Evolutionary conservation across 2,329 filamentous ascomycete genomes (phyloP).

Genomic region (Arthroderma uncinatum): DNA sequence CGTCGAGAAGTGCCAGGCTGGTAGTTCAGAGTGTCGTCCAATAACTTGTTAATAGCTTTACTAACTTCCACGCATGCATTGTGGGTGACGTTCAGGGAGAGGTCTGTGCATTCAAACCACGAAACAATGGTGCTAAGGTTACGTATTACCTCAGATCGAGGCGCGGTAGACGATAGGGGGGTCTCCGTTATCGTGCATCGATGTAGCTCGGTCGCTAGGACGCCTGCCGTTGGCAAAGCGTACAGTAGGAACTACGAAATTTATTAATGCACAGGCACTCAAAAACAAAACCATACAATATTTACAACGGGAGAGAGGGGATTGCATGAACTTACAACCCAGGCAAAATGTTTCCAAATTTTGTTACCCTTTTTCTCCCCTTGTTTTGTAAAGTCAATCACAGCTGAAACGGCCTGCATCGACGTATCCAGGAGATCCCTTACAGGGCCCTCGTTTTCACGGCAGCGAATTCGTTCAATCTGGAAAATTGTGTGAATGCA

Average conservation of each 20-base stretch:
- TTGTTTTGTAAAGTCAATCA: slow-evolving; percentile 17
- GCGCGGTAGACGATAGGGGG: slow-evolving; percentile 14
- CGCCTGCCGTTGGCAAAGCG: slow-evolving; percentile 17
- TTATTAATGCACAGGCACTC: too few relatives aligned
- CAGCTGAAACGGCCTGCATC: slow-evolving; percentile 17
- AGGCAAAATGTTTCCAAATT: slow-evolving; percentile 13
- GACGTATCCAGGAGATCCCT: slow-evolving; percentile 17
- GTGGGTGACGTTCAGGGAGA: slow-evolving; percentile 8
- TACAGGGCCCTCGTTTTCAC: slow-evolving; percentile 13
- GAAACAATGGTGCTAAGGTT: slow-evolving; percentile 17
- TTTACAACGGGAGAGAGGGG: not conserved
- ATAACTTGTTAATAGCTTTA: slow-evolving; percentile 16
- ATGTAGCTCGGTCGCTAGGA: slow-evolving; percentile 18
- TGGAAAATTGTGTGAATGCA: slow-evolving; percentile 18
- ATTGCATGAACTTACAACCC: slow-evolving; percentile 15
- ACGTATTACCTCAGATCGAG: slow-evolving; percentile 19
- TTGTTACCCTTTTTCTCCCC: slow-evolving; percentile 10
- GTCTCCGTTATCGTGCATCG: slow-evolving; percentile 15
- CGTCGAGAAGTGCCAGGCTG: slow-evolving; percentile 23
- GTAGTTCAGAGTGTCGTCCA: slow-evolving; percentile 18
- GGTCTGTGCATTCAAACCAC: slow-evolving; percentile 15
- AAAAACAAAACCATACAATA: not conserved
- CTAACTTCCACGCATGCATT: slow-evolving; percentile 15
- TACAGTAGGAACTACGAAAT: slow-evolving; percentile 16
- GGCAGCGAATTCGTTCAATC: slow-evolving; percentile 18